Conservation (phyloP, 176 grass and related monocot species). For the Juncus effusus region DNA sequence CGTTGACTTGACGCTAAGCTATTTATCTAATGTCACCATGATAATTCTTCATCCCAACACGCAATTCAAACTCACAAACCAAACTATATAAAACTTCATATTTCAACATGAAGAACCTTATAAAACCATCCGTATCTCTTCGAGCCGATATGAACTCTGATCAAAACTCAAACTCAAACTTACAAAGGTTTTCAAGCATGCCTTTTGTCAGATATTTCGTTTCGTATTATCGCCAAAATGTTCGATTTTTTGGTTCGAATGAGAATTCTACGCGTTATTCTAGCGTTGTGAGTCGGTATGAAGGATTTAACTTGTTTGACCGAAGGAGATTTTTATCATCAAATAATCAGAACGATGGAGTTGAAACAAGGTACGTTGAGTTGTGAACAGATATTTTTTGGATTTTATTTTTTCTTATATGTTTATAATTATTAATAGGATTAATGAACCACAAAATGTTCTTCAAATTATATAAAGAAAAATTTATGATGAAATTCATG, state of each 20-base stretch:
- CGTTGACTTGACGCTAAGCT: too few species aligned
- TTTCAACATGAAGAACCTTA: not conserved
- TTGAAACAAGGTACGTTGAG: not conserved
- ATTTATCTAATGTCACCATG: not conserved
- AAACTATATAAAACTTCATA: not conserved
- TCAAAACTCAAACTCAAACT: not conserved
- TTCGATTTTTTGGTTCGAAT: not conserved
- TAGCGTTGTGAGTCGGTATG: not conserved
- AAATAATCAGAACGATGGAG: not conserved
- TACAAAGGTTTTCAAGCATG: slow-evolving; percentile 1
- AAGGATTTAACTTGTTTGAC: not conserved
- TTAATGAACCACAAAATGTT: not conserved
- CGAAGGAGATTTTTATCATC: not conserved
- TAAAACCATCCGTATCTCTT: not conserved
- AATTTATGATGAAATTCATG: not conserved
- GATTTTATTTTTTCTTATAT: not conserved
- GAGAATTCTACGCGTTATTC: slow-evolving; percentile 4
- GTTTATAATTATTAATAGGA: not conserved
- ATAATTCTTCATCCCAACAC: slow-evolving; percentile 18
- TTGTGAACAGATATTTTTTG: not conserved
- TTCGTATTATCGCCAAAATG: slow-evolving; percentile 10
- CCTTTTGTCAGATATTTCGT: slow-evolving; percentile 23
- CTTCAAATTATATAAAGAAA: not conserved
- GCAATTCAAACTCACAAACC: slow-evolving; percentile 19
- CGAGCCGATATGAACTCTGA: not conserved